These are phyloP conservation scores for Cladosporium sphaerospermum DNA, from an alignment of 2,329 filamentous ascomycete genomes.

Conservation along the genomic window DNA sequence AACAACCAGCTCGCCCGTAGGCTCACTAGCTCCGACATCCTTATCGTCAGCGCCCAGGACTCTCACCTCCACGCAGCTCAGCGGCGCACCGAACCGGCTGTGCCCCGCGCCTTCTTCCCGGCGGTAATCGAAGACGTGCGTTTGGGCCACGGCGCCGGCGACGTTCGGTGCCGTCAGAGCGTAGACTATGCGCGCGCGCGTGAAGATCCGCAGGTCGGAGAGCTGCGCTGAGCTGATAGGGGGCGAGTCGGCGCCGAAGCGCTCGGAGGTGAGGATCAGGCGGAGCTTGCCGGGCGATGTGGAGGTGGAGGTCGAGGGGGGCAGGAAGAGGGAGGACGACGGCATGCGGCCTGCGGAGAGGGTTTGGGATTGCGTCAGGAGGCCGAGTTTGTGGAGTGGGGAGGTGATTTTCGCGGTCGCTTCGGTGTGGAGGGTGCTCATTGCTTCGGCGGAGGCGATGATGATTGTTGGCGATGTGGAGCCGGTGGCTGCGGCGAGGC, in stretches of 20 bases:
- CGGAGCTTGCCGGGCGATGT: conserved; percentile 67
- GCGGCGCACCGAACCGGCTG: conserved; percentile 73
- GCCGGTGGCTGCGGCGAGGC: conserved; percentile 66
- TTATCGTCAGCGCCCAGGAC: conserved; percentile 31
- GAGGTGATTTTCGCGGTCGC: conserved; percentile 49
- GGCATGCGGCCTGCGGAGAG: conserved; percentile 72
- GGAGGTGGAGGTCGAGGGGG: conserved; percentile 52
- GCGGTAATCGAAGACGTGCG: conserved; percentile 81
- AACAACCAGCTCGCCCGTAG: conserved; percentile 52
- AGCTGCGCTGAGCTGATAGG: conserved; percentile 63
- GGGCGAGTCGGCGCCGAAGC: conserved; percentile 55
- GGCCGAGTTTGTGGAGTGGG: conserved; percentile 59
- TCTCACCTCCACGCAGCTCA: conserved; percentile 73
- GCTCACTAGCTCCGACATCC: conserved; percentile 56
- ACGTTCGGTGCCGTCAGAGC: conserved; percentile 75
- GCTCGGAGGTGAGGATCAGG: conserved; percentile 72
- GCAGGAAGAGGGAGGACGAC: conserved; percentile 55
- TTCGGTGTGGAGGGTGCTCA: conserved; percentile 62
- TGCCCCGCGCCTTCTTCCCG: conserved; percentile 39
- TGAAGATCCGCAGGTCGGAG: conserved; percentile 76
- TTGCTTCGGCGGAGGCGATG: conserved; percentile 67
- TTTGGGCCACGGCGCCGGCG: conserved; percentile 86
- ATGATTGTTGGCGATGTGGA: conserved; percentile 76
- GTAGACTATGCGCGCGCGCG: conserved; percentile 74
- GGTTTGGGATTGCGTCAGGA: conserved; percentile 64